A percentile compares a stretch with the other conserved stretches of the same genome.
These are phyloP conservation scores for Metarhizium anisopliae DNA, from an alignment of 2,329 filamentous ascomycete genomes.

Conservation along the genomic window DNA sequence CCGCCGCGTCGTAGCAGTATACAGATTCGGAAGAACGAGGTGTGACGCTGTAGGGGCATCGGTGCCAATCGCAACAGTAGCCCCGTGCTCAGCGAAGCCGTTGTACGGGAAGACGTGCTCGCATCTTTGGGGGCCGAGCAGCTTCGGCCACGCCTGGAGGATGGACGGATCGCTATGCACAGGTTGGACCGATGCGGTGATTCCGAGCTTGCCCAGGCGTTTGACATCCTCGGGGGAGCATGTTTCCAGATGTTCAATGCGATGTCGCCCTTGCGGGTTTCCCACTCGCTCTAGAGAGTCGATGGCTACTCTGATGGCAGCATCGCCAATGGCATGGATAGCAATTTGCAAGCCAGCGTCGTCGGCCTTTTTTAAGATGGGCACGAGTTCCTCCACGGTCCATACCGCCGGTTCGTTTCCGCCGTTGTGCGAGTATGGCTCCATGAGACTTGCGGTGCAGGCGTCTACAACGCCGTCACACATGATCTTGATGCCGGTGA, in stretches of 20 bases:
- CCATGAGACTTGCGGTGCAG: too few species aligned
- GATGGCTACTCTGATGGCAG: conserved; percentile 45
- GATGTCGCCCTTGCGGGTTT: conserved; percentile 39
- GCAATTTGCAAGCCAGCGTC: conserved; percentile 48
- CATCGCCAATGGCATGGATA: conserved; percentile 55
- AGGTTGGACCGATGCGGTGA: conserved; percentile 44
- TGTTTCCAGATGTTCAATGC: conserved; percentile 56
- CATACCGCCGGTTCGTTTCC: conserved; percentile 41
- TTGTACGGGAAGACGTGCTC: conserved; percentile 52
- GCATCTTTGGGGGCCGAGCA: conserved; percentile 44
- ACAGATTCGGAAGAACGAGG: conserved; percentile 42
- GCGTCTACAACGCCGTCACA: too few species aligned
- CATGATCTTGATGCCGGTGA: too few species aligned
- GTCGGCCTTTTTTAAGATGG: conserved; percentile 42
- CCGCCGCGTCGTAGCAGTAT: conserved; percentile 45
- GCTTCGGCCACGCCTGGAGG: conserved; percentile 47
- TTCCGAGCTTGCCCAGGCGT: conserved; percentile 45
- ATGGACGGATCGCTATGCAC: conserved; percentile 49
- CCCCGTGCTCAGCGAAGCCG: conserved; percentile 46
- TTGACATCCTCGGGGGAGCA: conserved; percentile 43
- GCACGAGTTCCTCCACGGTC: conserved; percentile 36
- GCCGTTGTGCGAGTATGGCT: conserved; percentile 13
- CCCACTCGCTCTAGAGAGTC: conserved; percentile 35
- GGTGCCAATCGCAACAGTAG: conserved; percentile 43
- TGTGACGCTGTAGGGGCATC: conserved; percentile 50